Evolutionary conservation across 192 early-diverging fungal species (phyloP).

Genomic region (Coemansia sp.): DNA sequence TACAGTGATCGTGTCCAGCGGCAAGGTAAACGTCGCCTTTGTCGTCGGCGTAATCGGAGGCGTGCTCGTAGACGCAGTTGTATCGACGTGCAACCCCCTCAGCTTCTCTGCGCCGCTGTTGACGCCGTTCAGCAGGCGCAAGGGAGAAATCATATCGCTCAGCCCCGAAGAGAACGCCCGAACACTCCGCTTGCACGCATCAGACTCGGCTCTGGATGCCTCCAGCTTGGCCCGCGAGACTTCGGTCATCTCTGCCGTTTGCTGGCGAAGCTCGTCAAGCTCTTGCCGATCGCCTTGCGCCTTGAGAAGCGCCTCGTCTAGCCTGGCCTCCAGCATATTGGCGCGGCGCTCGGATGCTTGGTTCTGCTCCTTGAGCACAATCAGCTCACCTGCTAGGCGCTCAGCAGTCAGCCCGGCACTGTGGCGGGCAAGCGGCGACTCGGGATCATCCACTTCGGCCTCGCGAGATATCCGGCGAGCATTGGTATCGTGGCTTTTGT

Average conservation of each 20-base stretch:
- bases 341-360: conserved; percentile 26
- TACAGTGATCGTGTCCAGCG: conserved; percentile 3
- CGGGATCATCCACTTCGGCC: conserved; percentile 16
- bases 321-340: conserved; percentile 25
- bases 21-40: conserved; percentile 3
- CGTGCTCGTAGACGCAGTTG: conserved; percentile 16
- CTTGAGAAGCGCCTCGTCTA: conserved; percentile 43
- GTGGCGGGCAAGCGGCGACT: conserved; percentile 46
- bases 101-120: conserved; percentile 37
- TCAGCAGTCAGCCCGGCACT: conserved; percentile 44
- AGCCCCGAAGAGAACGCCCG: conserved; percentile 31
- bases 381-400: conserved; percentile 52
- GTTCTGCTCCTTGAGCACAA: conserved; percentile 47
- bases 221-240: conserved; percentile 16
- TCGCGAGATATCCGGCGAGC: conserved; percentile 28
- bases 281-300: conserved; percentile 30
- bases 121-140: conserved; percentile 34
- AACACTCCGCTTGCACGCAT: conserved; percentile 15
- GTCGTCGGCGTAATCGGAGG: conserved; percentile 47
- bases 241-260: conserved; percentile 25
- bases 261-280: conserved; percentile 20
- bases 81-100: conserved; percentile 5
- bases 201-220: conserved; percentile 16
- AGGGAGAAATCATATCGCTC: conserved; percentile 18
- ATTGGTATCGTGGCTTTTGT: conserved; percentile 34